phyloP scores from a whole-genome alignment of 1,139 yeast species.

The Suhomyces bokatorum region DNA sequence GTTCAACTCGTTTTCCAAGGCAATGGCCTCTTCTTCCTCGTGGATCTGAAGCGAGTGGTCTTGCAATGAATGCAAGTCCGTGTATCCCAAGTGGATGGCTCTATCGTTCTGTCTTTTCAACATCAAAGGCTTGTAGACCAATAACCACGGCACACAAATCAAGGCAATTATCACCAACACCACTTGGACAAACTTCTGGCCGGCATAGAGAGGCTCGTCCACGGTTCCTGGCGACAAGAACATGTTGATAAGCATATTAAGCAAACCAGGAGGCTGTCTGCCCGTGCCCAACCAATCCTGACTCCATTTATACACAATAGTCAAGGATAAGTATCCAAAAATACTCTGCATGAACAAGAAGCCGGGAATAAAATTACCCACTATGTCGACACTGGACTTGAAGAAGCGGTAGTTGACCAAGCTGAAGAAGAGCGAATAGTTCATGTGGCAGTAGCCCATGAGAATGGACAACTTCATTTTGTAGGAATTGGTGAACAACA shows the following conservation, averaged over 20 bases:
- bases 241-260: constrained; percentile 95
- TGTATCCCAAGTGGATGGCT: constrained; percentile 34
- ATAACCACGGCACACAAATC: constrained; percentile 92
- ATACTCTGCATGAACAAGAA: constrained; percentile 92
- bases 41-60: constrained; percentile 34
- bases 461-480: constrained; percentile 94
- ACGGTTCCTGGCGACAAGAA: constrained; percentile 89
- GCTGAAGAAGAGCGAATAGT: constrained; percentile 83
- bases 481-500: constrained; percentile 88
- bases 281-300: constrained; percentile 83
- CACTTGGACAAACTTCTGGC: constrained; percentile 80
- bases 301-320: constrained; percentile 91
- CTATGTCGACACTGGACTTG: constrained; percentile 75
- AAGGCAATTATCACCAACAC: constrained; percentile 73
- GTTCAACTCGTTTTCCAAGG: constrained; percentile 23
- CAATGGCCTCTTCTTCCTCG: constrained; percentile 36
- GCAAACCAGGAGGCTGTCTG: constrained; percentile 85
- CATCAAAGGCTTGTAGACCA: constrained; percentile 82
- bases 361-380: constrained; percentile 95
- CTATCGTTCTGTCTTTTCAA: constrained; percentile 33
- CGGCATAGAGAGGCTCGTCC: constrained; percentile 79
- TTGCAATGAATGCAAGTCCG: constrained; percentile 35
- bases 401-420: constrained; percentile 76
- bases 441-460: constrained; percentile 95
- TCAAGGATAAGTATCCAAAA: constrained; percentile 83